A percentile compares a stretch with the other conserved stretches of the same genome.
phyloP scores from a whole-genome alignment of 73 alveolate species.

The Paramecium biaurelia region DNA sequence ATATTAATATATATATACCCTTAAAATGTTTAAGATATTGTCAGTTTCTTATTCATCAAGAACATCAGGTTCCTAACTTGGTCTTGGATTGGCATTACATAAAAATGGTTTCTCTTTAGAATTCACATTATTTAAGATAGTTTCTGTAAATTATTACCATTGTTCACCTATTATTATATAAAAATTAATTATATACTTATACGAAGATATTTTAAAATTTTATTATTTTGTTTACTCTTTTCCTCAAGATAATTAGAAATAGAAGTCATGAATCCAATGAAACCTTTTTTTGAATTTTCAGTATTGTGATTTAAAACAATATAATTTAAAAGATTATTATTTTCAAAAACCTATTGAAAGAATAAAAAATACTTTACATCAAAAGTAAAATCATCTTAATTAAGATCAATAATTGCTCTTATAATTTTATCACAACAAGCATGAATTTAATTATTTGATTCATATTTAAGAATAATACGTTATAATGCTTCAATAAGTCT shows the following conservation, averaged over 20 bases:
- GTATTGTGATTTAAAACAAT: background rate
- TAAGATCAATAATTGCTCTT: background rate
- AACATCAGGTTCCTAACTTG: background rate
- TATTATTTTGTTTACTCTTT: background rate
- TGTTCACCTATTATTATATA: background rate
- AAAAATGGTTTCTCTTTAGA: background rate
- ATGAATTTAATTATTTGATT: background rate
- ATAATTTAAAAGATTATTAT: background rate
- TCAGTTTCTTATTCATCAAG: background rate
- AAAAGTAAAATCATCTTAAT: background rate
- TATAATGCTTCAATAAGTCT: background rate
- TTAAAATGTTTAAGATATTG: background rate
- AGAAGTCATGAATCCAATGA: background rate
- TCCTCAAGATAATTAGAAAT: background rate
- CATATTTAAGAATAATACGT: background rate
- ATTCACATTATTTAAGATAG: background rate
- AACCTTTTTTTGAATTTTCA: background rate
- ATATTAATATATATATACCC: background rate
- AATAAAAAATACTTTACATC: background rate
- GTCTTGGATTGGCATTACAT: conserved; percentile 37
- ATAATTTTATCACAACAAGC: background rate
- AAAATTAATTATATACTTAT: background rate
- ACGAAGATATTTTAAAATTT: background rate
- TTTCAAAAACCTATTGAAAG: background rate
- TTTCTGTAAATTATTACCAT: background rate